Evolutionary conservation across 352 stramenopile species (phyloP).

Genomic region (Elongisporangium senticosum): DNA sequence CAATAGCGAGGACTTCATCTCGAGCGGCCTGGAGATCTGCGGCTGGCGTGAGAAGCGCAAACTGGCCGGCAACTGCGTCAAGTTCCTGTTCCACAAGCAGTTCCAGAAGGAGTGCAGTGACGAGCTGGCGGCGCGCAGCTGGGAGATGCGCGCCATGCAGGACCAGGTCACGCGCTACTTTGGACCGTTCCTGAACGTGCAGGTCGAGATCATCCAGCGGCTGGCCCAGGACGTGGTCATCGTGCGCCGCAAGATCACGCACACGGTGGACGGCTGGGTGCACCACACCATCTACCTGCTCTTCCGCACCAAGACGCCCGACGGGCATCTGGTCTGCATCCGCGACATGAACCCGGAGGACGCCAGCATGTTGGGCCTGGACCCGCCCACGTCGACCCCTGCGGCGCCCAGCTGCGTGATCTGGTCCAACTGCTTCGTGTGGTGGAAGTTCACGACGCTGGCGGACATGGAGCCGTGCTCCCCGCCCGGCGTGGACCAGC

Average conservation of each 20-base stretch:
- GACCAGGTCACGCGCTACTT: constrained; percentile 56
- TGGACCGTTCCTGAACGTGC: constrained; percentile 38
- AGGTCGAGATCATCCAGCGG: constrained; percentile 49
- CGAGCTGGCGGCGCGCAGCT: constrained; percentile 38
- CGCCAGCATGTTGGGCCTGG: not conserved
- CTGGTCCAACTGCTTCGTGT: constrained; percentile 62
- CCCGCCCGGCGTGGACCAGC: not conserved
- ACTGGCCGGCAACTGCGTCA: constrained; percentile 41
- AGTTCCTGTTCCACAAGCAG: constrained; percentile 58
- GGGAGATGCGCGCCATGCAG: constrained; percentile 49
- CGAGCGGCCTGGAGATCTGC: constrained; percentile 49
- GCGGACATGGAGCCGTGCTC: constrained; percentile 18
- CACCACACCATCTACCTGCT: constrained; percentile 69
- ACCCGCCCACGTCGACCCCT: constrained; percentile 1
- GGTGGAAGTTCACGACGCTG: constrained; percentile 55
- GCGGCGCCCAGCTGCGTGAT: constrained; percentile 30
- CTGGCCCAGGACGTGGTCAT: constrained; percentile 48
- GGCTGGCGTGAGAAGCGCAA: constrained; percentile 58
- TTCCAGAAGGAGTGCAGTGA: constrained; percentile 51
- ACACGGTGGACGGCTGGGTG: constrained; percentile 47
- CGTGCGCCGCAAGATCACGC: constrained; percentile 48
- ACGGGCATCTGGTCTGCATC: constrained; percentile 65
- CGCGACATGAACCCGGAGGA: constrained; percentile 54
- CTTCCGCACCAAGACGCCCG: constrained; percentile 58
- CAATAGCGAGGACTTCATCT: constrained; percentile 38